A percentile compares a stretch with the other conserved stretches of the same genome.
Conservation (phyloP, 2,329 filamentous ascomycete genomes). For the Botrytis fragariae region DNA sequence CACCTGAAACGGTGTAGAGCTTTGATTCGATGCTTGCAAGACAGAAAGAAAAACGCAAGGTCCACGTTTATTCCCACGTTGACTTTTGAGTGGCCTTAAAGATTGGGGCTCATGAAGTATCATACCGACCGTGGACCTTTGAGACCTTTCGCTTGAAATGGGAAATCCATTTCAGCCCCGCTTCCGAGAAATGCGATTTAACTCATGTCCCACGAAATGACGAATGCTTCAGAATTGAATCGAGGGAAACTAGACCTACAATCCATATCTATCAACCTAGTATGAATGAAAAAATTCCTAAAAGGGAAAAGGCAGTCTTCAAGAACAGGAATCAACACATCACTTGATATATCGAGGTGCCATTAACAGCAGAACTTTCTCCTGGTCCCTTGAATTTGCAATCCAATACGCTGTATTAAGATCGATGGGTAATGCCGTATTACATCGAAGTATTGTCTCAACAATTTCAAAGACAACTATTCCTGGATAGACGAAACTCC, state of each 20-base stretch:
- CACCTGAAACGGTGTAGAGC: not conserved
- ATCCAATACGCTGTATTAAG: not conserved
- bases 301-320: fast-evolving
- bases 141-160: not conserved
- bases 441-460: not conserved
- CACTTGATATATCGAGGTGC: not conserved
- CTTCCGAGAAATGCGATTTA: not conserved
- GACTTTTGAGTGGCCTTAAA: not conserved
- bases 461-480: not conserved
- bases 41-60: not conserved
- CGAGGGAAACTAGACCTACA: not conserved
- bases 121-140: not conserved
- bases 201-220: not conserved
- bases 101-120: not conserved
- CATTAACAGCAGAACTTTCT: not conserved
- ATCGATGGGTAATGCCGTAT: not conserved
- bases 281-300: not conserved
- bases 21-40: not conserved
- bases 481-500: not conserved
- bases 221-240: not conserved
- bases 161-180: not conserved
- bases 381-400: not conserved
- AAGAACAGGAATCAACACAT: not conserved
- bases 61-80: not conserved
- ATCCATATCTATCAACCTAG: not conserved